Evolutionary conservation across 805 yeast genomes (phyloP).

Genomic region (Sugiyamaella smithiae): DNA sequence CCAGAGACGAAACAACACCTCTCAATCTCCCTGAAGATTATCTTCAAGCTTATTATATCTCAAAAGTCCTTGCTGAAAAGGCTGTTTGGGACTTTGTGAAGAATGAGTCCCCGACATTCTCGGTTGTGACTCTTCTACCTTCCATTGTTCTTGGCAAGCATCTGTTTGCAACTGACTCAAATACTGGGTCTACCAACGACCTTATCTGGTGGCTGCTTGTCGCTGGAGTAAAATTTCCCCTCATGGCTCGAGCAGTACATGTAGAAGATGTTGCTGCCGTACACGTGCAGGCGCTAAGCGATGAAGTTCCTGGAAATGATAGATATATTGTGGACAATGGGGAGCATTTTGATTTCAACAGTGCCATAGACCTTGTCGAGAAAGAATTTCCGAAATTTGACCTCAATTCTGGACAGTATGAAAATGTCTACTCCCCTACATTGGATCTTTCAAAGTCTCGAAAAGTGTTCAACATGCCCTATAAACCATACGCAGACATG

Average conservation of each 20-base stretch:
- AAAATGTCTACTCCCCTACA: background rate
- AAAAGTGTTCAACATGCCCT: background rate
- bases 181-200: background rate
- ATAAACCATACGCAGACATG: background rate
- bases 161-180: background rate
- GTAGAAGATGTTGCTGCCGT: background rate
- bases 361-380: background rate
- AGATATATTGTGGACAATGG: background rate
- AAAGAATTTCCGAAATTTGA: background rate
- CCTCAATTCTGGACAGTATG: background rate
- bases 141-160: conserved; percentile 31
- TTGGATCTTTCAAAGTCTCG: background rate
- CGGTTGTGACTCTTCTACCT: conserved; percentile 30
- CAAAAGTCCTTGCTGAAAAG: conserved; percentile 56
- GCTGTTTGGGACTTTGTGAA: conserved; percentile 55
- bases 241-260: background rate
- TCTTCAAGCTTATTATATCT: conserved; percentile 32
- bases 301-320: background rate
- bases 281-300: background rate
- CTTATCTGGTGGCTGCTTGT: background rate
- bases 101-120: conserved; percentile 23
- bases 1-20: background rate
- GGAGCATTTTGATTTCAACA: background rate
- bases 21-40: background rate
- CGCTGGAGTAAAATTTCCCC: background rate